These are phyloP conservation scores for Acer negundo DNA, from an alignment of 345 rosid species.

Conservation along the genomic window DNA sequence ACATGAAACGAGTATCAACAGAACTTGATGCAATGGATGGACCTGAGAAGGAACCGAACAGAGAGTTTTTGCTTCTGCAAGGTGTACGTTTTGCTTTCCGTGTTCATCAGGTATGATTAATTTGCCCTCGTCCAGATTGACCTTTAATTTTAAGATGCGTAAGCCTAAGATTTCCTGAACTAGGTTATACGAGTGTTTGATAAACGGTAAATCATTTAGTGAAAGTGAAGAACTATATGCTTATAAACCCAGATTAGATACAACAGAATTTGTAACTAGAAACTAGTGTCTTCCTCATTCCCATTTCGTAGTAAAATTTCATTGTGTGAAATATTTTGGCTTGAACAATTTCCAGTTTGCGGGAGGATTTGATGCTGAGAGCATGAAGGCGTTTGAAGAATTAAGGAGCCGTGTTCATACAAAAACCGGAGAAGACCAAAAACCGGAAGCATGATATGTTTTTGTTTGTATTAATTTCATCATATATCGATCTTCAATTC, in stretches of 20 bases:
- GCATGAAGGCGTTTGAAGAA: conserved; percentile 98
- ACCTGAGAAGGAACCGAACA: conserved; percentile 87
- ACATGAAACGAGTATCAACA: conserved; percentile 88
- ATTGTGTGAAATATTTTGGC: not conserved
- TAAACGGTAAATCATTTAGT: not conserved
- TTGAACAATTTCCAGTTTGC: conserved; percentile 64
- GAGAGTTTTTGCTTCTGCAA: conserved; percentile 92
- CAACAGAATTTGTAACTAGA: not conserved
- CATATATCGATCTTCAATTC: conserved; percentile 8
- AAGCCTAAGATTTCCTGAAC: not conserved
- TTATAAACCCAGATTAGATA: not conserved
- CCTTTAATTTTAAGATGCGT: conserved; percentile 2
- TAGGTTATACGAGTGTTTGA: not conserved
- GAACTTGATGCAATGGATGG: conserved; percentile 82
- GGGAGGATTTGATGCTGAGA: conserved; percentile 96
- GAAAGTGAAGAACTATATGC: not conserved
- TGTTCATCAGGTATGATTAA: conserved; percentile 80
- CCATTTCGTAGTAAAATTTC: not conserved
- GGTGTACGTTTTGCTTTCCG: conserved; percentile 96
- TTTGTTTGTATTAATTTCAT: conserved; percentile 1
- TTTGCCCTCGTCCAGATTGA: not conserved
- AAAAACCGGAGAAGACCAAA: conserved; percentile 47
- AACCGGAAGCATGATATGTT: conserved; percentile 35
- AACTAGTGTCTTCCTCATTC: not conserved
- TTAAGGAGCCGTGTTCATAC: conserved; percentile 71